Base-by-base conservation (phyloP, 1,284 basidiomycete species). In the Papiliotrema terrestris region DNA sequence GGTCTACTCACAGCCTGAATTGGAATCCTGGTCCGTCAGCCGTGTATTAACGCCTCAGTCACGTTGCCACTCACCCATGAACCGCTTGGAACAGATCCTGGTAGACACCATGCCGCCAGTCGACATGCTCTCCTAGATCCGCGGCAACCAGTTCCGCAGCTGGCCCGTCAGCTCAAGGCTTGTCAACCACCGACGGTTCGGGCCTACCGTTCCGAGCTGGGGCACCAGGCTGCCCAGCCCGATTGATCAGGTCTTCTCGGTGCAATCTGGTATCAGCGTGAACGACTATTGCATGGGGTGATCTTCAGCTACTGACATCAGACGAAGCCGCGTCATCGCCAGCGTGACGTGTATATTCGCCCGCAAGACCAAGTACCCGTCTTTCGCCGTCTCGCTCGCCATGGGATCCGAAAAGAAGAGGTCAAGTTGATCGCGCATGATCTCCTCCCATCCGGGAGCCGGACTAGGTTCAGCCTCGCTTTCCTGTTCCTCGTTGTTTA, bases 321-420 rank as follows among this genome's bases (percentile, higher is more conserved):
- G 38, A 15, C 59, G 38, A 37, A 67, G 49, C 22, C 61, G 38
- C 3, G 62, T 63, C 59, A 67, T 59, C 9, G 65, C 63, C 38
- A 65, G 45, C 17, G 65, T 67, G 17, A 67, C 65, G 35, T 67
- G 63, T 17, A 67, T 62, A 45, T 67, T 67, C 15, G 60, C 65
- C 45, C 59, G 61, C 17, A 67, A 20, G 3, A 67, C 65, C 25
- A 67, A 32, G 39, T 58, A 65, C 6, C 58, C 61, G 49, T 67
- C 65, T 20, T 32, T 32, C 20, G 25, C 14, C 23, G 20, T 43
- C 61, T 61, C 61, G n/a, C 55, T 56, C 25, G 61, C 57, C 54
- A 57, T 58, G 3, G 65, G 62, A 45, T 65, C 60, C 8, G 49
- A 54, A 42, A 62, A 61, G 59, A 65, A 67, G 46, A 65, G 43